phyloP scores from a whole-genome alignment of 352 stramenopile species.

The Phytophthora podocarpi region DNA sequence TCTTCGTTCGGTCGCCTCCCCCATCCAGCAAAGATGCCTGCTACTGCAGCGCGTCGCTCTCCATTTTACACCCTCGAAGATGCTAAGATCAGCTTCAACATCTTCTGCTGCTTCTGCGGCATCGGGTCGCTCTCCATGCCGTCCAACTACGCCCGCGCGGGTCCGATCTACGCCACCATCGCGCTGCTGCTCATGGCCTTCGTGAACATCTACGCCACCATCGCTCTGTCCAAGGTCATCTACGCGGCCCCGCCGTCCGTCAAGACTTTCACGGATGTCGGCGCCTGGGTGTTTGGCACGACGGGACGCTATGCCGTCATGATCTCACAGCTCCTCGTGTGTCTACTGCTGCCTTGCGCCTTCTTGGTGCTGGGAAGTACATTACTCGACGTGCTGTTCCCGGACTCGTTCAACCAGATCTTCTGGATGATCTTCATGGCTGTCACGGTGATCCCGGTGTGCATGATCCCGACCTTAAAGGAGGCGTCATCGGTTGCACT shows the following conservation, averaged over 20 bases:
- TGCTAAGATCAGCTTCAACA: conserved; percentile 63
- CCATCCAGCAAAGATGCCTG: conserved; percentile 9
- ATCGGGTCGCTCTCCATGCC: conserved; percentile 75
- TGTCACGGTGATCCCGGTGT: conserved; percentile 20
- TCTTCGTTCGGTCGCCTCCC: conserved; percentile 17
- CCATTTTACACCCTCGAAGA: conserved; percentile 56
- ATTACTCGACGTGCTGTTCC: conserved; percentile 26
- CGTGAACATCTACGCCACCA: conserved; percentile 67
- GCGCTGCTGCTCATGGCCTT: conserved; percentile 68
- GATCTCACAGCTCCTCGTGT: conserved; percentile 49
- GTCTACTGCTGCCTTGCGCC: conserved; percentile 50
- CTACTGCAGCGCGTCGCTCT: conserved; percentile 4
- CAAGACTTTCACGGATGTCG: conserved; percentile 55
- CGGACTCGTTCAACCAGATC: conserved; percentile 25
- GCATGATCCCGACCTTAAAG: conserved; percentile 25
- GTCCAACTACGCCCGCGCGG: conserved; percentile 64
- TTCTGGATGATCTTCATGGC: conserved; percentile 38
- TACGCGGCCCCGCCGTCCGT: conserved; percentile 38
- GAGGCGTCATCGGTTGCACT: conserved; percentile 21
- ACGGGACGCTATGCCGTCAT: conserved; percentile 47
- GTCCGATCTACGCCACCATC: conserved; percentile 47
- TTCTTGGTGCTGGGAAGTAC: conserved; percentile 39
- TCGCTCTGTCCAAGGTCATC: conserved; percentile 51
- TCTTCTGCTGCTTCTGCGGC: conserved; percentile 71
- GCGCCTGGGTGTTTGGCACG: conserved; percentile 48